Percentiles rank a stretch among this genome's conserved stretches.
Evolutionary conservation across 352 stramenopile genomes (phyloP).

Genomic region (Hyaloperonospora brassicae): DNA sequence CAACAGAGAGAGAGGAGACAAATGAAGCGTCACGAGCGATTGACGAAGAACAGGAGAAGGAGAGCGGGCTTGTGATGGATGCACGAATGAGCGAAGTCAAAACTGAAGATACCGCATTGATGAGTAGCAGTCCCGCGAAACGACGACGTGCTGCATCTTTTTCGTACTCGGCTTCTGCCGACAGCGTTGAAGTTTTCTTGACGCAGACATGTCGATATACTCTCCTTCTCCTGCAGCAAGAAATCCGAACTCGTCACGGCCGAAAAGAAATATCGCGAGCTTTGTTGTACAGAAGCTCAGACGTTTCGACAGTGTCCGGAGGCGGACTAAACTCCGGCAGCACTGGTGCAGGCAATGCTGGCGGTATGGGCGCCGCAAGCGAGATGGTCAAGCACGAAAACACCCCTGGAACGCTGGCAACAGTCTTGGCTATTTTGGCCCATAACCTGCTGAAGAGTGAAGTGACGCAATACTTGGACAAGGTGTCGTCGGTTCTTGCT

Average conservation of each 20-base stretch:
- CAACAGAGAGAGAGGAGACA: constrained; percentile 4
- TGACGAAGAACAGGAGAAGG: constrained; percentile 10
- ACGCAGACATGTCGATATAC: constrained; percentile 60
- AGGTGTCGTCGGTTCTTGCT: constrained; percentile 53
- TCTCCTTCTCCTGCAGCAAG: constrained; percentile 68
- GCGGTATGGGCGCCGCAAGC: constrained; percentile 16
- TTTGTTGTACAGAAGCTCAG: constrained; percentile 41
- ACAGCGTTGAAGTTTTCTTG: constrained; percentile 47
- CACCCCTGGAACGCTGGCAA: constrained; percentile 37
- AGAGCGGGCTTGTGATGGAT: constrained; percentile 9
- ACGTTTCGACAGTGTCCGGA: constrained; percentile 15
- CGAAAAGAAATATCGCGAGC: constrained; percentile 59
- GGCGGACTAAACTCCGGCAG: constrained; percentile 11
- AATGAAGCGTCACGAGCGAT: constrained; percentile 2
- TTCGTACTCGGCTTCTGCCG: constrained; percentile 18
- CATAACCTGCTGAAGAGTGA: constrained; percentile 79
- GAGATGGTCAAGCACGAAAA: constrained; percentile 39
- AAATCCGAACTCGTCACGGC: constrained; percentile 68
- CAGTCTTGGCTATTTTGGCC: constrained; percentile 55
- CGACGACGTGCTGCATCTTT: constrained; percentile 22
- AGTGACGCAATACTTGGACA: constrained; percentile 60
- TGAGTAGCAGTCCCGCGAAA: constrained; percentile 21
- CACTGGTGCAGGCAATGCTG: constrained; percentile 6
- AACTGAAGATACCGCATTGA: constrained; percentile 9
- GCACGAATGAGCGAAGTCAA: constrained; percentile 22